Conservation (phyloP, 441 rosid genomes). For the Croton setiger region DNA sequence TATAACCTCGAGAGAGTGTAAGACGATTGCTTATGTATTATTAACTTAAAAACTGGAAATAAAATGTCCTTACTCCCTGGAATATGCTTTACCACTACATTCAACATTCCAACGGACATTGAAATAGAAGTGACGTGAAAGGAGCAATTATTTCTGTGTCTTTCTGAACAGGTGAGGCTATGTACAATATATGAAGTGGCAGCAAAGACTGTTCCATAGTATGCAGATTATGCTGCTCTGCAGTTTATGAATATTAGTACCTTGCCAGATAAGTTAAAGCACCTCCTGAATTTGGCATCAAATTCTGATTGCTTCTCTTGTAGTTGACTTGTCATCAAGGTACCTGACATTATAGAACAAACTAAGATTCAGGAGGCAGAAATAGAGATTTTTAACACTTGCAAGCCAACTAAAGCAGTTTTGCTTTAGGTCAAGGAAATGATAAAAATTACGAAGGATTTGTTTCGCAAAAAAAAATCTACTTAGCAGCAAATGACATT, state of each 20-base stretch:
- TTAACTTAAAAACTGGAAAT: neutral
- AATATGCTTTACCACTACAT: neutral
- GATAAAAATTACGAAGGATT: neutral
- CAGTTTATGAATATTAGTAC: constrained; percentile 30
- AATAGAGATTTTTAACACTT: neutral
- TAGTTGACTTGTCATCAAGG: constrained; percentile 52
- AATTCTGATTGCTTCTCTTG: constrained; percentile 62
- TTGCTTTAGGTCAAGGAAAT: neutral
- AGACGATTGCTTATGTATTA: neutral
- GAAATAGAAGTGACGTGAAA: neutral
- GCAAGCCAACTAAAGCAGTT: neutral
- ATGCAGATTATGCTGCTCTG: neutral
- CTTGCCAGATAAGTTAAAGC: constrained; percentile 65
- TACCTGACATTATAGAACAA: constrained; percentile 39
- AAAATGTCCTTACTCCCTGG: neutral
- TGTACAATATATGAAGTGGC: constrained; percentile 11
- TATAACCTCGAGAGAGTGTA: neutral
- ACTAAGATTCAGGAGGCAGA: constrained; percentile 8
- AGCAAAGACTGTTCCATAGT: neutral
- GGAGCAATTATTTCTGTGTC: neutral
- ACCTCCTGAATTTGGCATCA: constrained; percentile 56
- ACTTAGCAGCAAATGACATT: neutral
- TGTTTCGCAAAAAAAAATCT: neutral
- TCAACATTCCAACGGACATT: neutral
- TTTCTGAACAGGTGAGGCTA: constrained; percentile 10